Conservation (phyloP, 139 green algal genomes). For the Yamagishiella unicocca region DNA sequence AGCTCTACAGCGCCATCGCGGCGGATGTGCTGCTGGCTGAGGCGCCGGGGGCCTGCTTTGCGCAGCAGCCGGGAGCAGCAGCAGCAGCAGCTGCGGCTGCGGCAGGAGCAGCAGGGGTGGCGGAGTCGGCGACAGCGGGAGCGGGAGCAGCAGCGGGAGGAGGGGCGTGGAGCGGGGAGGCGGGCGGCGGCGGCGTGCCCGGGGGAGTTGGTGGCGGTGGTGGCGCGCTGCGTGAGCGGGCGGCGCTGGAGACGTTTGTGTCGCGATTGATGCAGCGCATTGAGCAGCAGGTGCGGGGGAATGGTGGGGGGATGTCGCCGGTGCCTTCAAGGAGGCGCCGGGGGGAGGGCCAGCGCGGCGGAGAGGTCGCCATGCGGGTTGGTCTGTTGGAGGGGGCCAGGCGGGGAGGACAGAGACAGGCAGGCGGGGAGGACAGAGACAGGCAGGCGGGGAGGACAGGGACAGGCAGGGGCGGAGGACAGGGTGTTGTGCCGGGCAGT, state of each 20-base stretch:
- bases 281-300: constrained; percentile 28
- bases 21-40: not conserved
- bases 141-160: not conserved
- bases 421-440: too few relatives aligned
- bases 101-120: not conserved
- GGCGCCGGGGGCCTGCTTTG: not conserved
- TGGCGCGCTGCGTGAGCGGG: constrained; percentile 37
- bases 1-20: constrained; percentile 13
- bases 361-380: too few relatives aligned
- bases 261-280: constrained; percentile 23
- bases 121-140: not conserved
- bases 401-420: too few relatives aligned
- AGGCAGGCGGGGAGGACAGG: too few relatives aligned
- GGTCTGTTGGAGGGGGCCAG: too few relatives aligned
- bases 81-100: not conserved
- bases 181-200: not conserved
- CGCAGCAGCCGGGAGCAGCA: not conserved
- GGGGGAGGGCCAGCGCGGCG: too few relatives aligned
- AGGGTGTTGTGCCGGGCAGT: too few relatives aligned
- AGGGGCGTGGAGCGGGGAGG: not conserved
- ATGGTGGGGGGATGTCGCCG: not conserved
- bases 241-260: constrained; percentile 37
- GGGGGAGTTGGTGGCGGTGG: not conserved
- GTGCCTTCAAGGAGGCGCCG: not conserved
- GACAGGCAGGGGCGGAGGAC: too few relatives aligned